Evolutionary conservation across 164 flowering plant genomes (phyloP), one percentile per base, ranked within the genome.

Genomic region (Warburgia ugandensis): DNA sequence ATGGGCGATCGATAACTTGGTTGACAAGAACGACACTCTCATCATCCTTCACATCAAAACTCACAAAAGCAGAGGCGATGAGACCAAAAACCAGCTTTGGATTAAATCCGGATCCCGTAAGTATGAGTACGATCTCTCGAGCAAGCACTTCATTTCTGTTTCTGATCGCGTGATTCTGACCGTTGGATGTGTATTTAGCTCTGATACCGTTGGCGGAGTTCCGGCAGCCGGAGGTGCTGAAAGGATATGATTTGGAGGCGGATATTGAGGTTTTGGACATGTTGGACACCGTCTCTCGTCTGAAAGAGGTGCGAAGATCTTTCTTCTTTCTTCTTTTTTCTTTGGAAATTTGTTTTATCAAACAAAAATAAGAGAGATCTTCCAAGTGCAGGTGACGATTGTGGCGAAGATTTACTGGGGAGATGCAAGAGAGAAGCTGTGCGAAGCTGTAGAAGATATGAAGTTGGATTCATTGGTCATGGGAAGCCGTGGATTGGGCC

Each of bases 371-470:
- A 31, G 35, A 6, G 35, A 31, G 11, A 11, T 6, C 5, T 17
- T 29, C 20, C 47, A n/a, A n/a, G n/a, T 52, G 17, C 27, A 90
- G 97, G 67, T 74, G 39, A 69, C 43, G 0, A 62, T 85, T 19
- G 74, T 85, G 17, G 43, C 77, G 3, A 92, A 87, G 56, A 20
- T 92, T n/a, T 88, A 81, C 48, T 85, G 90, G 90, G 96, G 97
- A 7, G 95, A 85, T 68, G 83, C 95, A 4, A 75, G 95, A 58
- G 95, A 85, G 58, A 82, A 73, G 55, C 56, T 86, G 0, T 68
- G 67, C 21, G 77, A 56, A 6, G 82, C 90, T 1, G 66, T 63
- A 49, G 72, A 22, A 29, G 80, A 75, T 44, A 39, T 78, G 65
- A 74, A 77, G 64, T 61, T 86, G 27, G 77, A 76, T 42, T 77